A percentile compares a stretch with the other conserved stretches of the same genome.
phyloP scores from a whole-genome alignment of 495 filamentous ascomycete species.

The Penicillium waksmanii region DNA sequence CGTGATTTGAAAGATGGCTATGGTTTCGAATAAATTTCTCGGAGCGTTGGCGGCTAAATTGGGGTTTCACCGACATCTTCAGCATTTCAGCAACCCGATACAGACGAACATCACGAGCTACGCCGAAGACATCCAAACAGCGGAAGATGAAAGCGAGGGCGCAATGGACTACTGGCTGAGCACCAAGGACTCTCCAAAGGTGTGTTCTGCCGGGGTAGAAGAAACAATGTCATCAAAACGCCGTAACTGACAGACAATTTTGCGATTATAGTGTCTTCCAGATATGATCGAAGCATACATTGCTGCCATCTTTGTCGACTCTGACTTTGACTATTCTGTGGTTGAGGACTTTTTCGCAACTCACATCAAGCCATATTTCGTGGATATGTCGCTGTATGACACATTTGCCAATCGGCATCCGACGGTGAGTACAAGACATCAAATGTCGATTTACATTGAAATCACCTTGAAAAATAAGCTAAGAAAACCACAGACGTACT shows the following conservation, averaged over 20 bases:
- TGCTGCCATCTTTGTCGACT: constrained; percentile 91
- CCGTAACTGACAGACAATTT: constrained; percentile 1
- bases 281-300: constrained; percentile 91
- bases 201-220: constrained; percentile 11
- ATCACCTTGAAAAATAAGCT: background rate
- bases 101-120: constrained; percentile 70
- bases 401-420: constrained; percentile 89
- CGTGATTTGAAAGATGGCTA: constrained; percentile 69
- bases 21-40: constrained; percentile 97
- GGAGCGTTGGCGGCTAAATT: constrained; percentile 79
- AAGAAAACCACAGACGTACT: constrained; percentile 47
- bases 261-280: constrained; percentile 63
- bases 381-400: constrained; percentile 88
- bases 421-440: constrained; percentile 46
- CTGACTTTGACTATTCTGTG: constrained; percentile 72
- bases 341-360: constrained; percentile 77
- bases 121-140: constrained; percentile 64
- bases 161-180: constrained; percentile 78
- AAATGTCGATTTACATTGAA: constrained; percentile 30
- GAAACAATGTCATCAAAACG: no score
- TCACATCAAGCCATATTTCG: constrained; percentile 77
- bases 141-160: constrained; percentile 55
- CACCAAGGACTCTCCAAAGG: constrained; percentile 74
- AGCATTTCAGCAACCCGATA: constrained; percentile 60
- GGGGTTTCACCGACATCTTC: constrained; percentile 74